Conservation (phyloP, 2,329 filamentous ascomycete genomes). For the Geosmithia flava region DNA sequence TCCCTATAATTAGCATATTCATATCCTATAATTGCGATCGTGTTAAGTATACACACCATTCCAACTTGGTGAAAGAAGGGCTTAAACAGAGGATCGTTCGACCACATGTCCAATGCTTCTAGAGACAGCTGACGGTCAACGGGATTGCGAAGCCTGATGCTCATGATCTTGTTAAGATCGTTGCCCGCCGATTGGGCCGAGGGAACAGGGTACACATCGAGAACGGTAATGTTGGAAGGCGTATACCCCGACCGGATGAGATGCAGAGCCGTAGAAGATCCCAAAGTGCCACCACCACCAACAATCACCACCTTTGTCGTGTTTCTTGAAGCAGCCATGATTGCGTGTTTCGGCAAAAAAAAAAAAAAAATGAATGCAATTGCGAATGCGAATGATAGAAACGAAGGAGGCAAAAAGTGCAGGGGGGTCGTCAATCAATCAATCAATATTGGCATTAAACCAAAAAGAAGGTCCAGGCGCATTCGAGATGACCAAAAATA, state of each 20-base stretch:
- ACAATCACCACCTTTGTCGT: slow-evolving; percentile 23
- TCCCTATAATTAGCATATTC: too few relatives aligned
- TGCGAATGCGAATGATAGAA: background rate
- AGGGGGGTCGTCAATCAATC: too few relatives aligned
- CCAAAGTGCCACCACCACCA: slow-evolving; percentile 34
- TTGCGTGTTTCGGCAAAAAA: background rate
- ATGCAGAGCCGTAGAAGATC: slow-evolving; percentile 32
- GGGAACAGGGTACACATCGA: slow-evolving; percentile 31
- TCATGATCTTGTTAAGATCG: slow-evolving; percentile 35
- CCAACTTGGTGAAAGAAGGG: slow-evolving; percentile 31
- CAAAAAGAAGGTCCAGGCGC: too few relatives aligned
- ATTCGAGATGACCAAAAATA: too few relatives aligned
- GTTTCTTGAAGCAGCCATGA: slow-evolving; percentile 10
- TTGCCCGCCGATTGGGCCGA: slow-evolving; percentile 32
- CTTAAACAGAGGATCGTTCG: slow-evolving; percentile 26
- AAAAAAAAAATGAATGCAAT: background rate
- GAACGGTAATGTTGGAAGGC: slow-evolving; percentile 28
- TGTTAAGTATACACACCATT: slow-evolving; percentile 12
- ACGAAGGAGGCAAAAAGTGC: too few relatives aligned
- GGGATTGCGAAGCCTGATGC: slow-evolving; percentile 18
- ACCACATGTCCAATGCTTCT: slow-evolving; percentile 25
- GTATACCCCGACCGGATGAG: slow-evolving; percentile 28
- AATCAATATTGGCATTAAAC: too few relatives aligned
- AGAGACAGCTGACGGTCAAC: slow-evolving; percentile 17
- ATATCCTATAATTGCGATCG: too few relatives aligned